phyloP scores from a whole-genome alignment of 352 stramenopile genomes.

The Phytophthora colocasiae region DNA sequence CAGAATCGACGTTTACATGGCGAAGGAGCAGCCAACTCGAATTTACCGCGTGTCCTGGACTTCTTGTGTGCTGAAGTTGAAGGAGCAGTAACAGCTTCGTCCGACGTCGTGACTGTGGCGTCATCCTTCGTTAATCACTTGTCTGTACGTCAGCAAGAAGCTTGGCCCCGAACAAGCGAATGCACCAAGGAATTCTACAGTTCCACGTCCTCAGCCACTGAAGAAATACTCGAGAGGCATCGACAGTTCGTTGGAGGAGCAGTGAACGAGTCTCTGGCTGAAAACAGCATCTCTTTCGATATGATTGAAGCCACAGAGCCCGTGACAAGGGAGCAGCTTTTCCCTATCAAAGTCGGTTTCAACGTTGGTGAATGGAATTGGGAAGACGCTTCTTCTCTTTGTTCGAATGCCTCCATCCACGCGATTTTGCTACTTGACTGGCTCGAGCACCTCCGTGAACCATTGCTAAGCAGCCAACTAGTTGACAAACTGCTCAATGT shows the following conservation, averaged over 20 bases:
- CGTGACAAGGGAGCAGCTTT: conserved; percentile 40
- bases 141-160: conserved; percentile 38
- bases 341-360: conserved; percentile 76
- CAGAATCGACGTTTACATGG: conserved; percentile 72
- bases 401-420: conserved; percentile 31
- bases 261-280: conserved; percentile 15
- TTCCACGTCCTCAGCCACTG: conserved; percentile 3
- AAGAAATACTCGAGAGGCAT: conserved; percentile 37
- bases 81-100: conserved; percentile 23
- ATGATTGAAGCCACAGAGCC: conserved; percentile 42
- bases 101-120: conserved; percentile 22
- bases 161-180: conserved; percentile 39
- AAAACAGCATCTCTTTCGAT: conserved; percentile 13
- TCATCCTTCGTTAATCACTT: conserved; percentile 37
- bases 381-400: conserved; percentile 43
- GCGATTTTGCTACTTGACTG: conserved; percentile 78
- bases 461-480: conserved; percentile 50
- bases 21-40: conserved; percentile 38
- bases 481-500: conserved; percentile 38
- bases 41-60: conserved; percentile 66
- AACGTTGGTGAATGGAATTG: conserved; percentile 83
- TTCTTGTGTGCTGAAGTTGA: conserved; percentile 69
- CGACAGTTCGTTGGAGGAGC: conserved; percentile 36
- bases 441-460: conserved; percentile 78
- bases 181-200: conserved; percentile 30